phyloP scores from a whole-genome alignment of 2,329 filamentous ascomycete species.

The Penicillium expansum region DNA sequence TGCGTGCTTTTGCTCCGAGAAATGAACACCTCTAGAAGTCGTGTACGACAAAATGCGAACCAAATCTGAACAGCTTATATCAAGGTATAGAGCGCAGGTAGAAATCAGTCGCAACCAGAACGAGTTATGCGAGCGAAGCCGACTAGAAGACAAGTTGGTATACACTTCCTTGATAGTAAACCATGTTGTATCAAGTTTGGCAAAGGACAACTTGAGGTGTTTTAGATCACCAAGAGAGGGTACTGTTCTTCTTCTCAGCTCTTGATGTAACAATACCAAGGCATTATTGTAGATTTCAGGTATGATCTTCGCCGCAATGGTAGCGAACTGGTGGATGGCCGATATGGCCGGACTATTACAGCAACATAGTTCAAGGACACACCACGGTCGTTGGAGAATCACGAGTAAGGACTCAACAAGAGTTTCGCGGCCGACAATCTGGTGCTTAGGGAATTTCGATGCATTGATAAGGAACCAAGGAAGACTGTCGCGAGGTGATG shows the following conservation, averaged over 20 bases:
- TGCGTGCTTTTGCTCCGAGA: neutral
- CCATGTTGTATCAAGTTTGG: neutral
- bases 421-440: neutral
- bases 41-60: neutral
- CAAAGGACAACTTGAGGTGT: too few species aligned
- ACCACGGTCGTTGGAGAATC: neutral
- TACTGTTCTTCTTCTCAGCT: neutral
- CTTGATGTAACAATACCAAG: neutral
- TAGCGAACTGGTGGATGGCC: neutral
- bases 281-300: neutral
- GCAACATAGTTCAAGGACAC: neutral
- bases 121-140: neutral
- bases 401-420: neutral
- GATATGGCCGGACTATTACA: neutral
- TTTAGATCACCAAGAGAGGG: neutral
- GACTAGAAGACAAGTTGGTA: neutral
- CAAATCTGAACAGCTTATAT: neutral
- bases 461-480: conserved; percentile 1
- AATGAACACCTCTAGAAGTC: too few species aligned
- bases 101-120: neutral
- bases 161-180: neutral
- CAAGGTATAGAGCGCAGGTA: neutral
- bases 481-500: neutral
- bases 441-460: neutral
- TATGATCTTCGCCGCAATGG: neutral